A percentile compares a stretch with the other conserved stretches of the same genome.
These are phyloP conservation scores for Sclerotinia nivalis DNA, from an alignment of 2,329 filamentous ascomycete species.

Conservation along the genomic window DNA sequence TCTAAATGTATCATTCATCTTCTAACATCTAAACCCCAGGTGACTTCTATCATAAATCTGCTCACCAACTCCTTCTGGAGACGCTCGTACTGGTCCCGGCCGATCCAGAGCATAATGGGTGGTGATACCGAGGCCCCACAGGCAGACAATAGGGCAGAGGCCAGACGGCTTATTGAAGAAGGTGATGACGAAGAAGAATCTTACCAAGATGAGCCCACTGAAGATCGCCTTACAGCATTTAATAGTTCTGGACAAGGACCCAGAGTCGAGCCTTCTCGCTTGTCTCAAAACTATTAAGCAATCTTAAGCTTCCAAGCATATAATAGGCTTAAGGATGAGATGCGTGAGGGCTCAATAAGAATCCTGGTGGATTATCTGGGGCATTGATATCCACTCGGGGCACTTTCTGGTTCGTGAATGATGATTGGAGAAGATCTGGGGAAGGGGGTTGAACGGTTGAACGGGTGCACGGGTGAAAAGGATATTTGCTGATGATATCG, in stretches of 20 bases:
- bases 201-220: conserved; percentile 34
- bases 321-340: background rate
- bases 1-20: background rate
- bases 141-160: conserved; percentile 29
- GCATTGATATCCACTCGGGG: conserved; percentile 16
- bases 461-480: background rate
- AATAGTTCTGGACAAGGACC: conserved; percentile 27
- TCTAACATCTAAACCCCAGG: conserved; percentile 25
- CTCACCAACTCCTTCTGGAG: conserved; percentile 36
- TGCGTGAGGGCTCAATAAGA: conserved; percentile 17
- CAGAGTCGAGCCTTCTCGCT: conserved; percentile 34
- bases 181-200: conserved; percentile 26
- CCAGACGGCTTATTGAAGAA: conserved; percentile 36
- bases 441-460: background rate
- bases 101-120: conserved; percentile 27
- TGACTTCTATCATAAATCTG: conserved; percentile 34
- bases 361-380: background rate
- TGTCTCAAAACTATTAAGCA: conserved; percentile 24
- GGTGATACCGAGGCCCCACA: conserved; percentile 26
- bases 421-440: conserved; percentile 12
- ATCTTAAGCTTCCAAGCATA: conserved; percentile 3
- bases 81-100: conserved; percentile 28
- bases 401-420: background rate
- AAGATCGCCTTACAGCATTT: background rate
- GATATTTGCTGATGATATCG: background rate